Evolutionary conservation across 1,284 basidiomycete species (phyloP).

Genomic region (Austroboletus novae-zelandiae): DNA sequence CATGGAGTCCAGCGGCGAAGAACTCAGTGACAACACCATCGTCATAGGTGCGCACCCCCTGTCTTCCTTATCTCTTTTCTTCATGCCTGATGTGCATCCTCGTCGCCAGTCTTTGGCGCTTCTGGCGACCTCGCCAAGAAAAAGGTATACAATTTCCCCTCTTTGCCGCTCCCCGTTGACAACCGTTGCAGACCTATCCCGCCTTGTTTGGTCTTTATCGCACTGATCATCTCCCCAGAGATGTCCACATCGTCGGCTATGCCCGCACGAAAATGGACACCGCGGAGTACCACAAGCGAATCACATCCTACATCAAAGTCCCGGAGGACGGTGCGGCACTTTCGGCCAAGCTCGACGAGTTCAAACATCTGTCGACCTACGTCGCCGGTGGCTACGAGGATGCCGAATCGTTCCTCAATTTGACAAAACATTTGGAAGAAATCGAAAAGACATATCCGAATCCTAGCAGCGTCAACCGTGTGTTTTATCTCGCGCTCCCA

Average conservation of each 20-base stretch:
- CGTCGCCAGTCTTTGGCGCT: constrained; percentile 81
- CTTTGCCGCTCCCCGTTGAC: constrained; percentile 14
- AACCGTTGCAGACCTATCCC: constrained; percentile 74
- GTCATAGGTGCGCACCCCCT: constrained; percentile 66
- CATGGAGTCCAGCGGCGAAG: constrained; percentile 73
- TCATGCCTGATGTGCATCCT: constrained; percentile 13
- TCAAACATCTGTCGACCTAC: constrained; percentile 80
- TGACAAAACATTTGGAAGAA: constrained; percentile 74
- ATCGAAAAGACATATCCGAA: constrained; percentile 72
- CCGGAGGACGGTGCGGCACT: constrained; percentile 59
- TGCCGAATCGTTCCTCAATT: constrained; percentile 69
- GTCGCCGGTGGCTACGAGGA: constrained; percentile 88
- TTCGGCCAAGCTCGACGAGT: constrained; percentile 68
- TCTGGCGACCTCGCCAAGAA: constrained; percentile 99
- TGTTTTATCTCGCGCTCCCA: constrained; percentile 94
- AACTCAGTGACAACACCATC: constrained; percentile 83
- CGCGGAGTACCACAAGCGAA: constrained; percentile 82
- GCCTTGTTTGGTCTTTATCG: constrained; percentile 88
- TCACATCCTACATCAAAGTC: constrained; percentile 82
- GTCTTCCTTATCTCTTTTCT: constrained; percentile 10
- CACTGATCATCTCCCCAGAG: constrained; percentile 77
- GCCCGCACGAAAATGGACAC: constrained; percentile 93
- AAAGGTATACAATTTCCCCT: constrained; percentile 60
- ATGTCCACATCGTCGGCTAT: constrained; percentile 89
- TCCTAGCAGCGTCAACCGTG: constrained; percentile 62